Percentiles rank a stretch among this genome's conserved stretches.
phyloP scores from a whole-genome alignment of 768 basidiomycete species.

The Kwoniella europaea region DNA sequence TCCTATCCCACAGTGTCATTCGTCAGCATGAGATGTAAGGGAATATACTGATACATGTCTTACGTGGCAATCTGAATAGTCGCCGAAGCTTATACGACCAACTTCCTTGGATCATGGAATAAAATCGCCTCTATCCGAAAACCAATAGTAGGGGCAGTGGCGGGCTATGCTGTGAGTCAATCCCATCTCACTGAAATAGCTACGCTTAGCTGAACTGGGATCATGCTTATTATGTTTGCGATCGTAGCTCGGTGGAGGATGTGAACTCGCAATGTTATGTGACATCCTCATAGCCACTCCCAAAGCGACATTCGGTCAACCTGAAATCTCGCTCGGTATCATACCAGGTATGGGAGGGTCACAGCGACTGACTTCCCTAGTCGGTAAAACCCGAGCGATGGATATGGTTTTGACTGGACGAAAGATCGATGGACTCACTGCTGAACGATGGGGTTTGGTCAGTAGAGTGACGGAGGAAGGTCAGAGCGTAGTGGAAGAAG shows the following conservation, averaged over 20 bases:
- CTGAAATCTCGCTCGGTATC: conserved; percentile 92
- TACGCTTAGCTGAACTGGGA: too few species aligned
- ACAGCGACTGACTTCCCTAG: conserved; percentile 79
- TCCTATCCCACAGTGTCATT: neutral
- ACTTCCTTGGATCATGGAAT: conserved; percentile 83
- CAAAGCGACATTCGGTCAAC: conserved; percentile 90
- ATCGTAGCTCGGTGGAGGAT: conserved; percentile 87
- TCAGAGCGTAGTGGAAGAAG: conserved; percentile 81
- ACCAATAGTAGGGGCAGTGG: conserved; percentile 94
- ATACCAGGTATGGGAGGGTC: conserved; percentile 95
- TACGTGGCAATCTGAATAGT: conserved; percentile 61
- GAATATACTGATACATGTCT: neutral
- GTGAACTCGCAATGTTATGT: conserved; percentile 85
- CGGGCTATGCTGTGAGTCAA: conserved; percentile 75
- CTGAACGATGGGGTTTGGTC: conserved; percentile 84
- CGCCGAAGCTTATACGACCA: conserved; percentile 81
- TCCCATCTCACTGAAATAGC: too few species aligned
- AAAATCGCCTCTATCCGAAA: conserved; percentile 75
- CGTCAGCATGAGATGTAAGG: too few species aligned
- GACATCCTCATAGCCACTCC: conserved; percentile 93
- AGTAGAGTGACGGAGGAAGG: conserved; percentile 77
- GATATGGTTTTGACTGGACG: conserved; percentile 90
- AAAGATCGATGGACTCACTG: conserved; percentile 77
- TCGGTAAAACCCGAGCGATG: conserved; percentile 95
- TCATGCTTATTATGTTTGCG: too few species aligned